Conservation (phyloP, 1,139 yeast species). For the Suhomyces bribrorum region DNA sequence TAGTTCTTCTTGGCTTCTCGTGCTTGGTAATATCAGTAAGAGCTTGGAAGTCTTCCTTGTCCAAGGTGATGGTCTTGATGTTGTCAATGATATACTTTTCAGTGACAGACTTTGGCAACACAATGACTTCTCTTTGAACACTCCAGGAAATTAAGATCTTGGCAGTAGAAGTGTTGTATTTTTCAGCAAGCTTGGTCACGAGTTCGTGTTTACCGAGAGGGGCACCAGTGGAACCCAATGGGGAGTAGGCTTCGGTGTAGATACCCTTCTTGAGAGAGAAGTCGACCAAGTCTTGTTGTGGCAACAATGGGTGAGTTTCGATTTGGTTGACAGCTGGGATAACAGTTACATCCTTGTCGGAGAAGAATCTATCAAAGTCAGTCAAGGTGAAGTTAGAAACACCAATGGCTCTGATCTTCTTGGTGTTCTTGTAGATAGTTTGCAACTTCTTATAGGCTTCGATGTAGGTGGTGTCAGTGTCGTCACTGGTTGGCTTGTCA, state of each 20-base stretch:
- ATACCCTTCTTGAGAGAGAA: constrained; percentile 58
- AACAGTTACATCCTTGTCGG: constrained; percentile 50
- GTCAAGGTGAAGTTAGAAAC: constrained; percentile 71
- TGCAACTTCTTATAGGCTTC: constrained; percentile 76
- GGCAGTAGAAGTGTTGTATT: constrained; percentile 58
- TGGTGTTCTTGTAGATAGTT: constrained; percentile 52
- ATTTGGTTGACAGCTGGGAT: constrained; percentile 75
- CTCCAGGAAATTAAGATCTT: constrained; percentile 73
- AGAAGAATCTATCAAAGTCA: constrained; percentile 52
- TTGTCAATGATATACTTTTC: constrained; percentile 62
- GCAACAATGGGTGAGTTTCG: constrained; percentile 74
- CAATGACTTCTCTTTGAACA: constrained; percentile 65
- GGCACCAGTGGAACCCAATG: constrained; percentile 71
- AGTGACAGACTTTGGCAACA: constrained; percentile 71
- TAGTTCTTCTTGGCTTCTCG: constrained; percentile 53
- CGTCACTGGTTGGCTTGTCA: constrained; percentile 33
- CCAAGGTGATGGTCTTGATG: constrained; percentile 50
- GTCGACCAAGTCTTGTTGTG: constrained; percentile 63
- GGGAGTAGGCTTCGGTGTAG: constrained; percentile 73
- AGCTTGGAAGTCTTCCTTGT: constrained; percentile 53
- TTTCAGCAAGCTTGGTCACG: constrained; percentile 54
- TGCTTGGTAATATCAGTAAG: constrained; percentile 47
- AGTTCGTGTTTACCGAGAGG: constrained; percentile 57
- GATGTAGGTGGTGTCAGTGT: constrained; percentile 51
- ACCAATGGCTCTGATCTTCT: constrained; percentile 70